Evolutionary conservation across 352 stramenopile genomes (phyloP), one percentile per base, ranked within the genome.

Genomic region (Globisporangium emineosum): DNA sequence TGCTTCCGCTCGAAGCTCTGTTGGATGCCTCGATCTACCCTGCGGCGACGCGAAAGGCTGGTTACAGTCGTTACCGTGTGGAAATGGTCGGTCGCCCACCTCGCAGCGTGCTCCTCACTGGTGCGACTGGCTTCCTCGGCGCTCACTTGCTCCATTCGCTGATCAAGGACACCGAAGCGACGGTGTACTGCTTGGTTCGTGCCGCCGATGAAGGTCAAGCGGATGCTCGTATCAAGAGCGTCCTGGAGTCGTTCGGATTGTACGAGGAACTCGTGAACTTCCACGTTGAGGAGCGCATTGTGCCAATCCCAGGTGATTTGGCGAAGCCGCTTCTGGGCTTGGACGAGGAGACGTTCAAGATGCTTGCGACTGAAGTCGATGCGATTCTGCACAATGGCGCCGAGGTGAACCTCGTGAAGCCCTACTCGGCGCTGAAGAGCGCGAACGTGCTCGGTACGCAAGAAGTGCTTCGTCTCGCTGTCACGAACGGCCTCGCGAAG

Each of bases 351-450:
- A 85, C 77, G 56, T 97, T 96, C 75, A 96, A 96, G 67, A 83
- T 85, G 68, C 66, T 98, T 19, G 83, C 86, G 21, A 88, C 77
- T n/a, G 87, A 93, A 42, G 79, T 97, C 33, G 91, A 97, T 55
- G 87, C 88, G 19, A 94, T 98, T 58, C 65, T 98, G 61, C 92
- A 98, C 70, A 97, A 96, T 69, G 92, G 86, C 23, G 92, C 92
- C n/a, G 79, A 96, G 45, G 92, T 98, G 19, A 97, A 96, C 65
- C 69, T 98, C n/a, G 91, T 96, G 21, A 94, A 97, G 62, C 86
- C 90, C 12, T 98, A 96, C 64, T 79, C 94, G 37, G 69, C 79
- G 21, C 73, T 97, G 35, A 94, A 93, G 64, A 81, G 85, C 40
- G 81, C 88, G 19, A 98, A 98, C 70, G 92, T 97, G 33, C 73